Evolutionary conservation across 2,329 filamentous ascomycete species (phyloP).

Genomic region (Cercospora sp.): DNA sequence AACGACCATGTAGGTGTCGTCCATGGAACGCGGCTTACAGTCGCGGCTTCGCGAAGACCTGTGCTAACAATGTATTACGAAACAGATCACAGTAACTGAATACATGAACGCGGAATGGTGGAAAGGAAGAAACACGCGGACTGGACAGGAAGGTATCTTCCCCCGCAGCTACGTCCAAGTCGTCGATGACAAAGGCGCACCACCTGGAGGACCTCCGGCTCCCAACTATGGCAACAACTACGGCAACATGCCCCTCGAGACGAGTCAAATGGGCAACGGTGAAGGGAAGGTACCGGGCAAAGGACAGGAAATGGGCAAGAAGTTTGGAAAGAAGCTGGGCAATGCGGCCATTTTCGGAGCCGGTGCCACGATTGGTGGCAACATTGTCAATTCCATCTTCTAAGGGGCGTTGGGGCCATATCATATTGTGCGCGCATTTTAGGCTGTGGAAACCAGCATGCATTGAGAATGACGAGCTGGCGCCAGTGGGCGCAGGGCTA

Average conservation of each 20-base stretch:
- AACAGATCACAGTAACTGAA: constrained; percentile 63
- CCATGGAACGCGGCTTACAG: background rate
- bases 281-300: constrained; percentile 59
- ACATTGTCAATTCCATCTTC: constrained; percentile 31
- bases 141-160: constrained; percentile 87
- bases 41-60: background rate
- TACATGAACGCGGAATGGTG: constrained; percentile 99
- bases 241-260: constrained; percentile 69
- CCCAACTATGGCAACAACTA: constrained; percentile 60
- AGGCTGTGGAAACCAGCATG: background rate
- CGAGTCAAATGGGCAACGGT: constrained; percentile 57
- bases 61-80: background rate
- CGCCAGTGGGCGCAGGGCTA: constrained; percentile 1
- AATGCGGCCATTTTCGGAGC: constrained; percentile 87
- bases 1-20: constrained; percentile 65
- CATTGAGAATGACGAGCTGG: background rate
- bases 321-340: constrained; percentile 76
- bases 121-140: constrained; percentile 83
- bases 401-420: constrained; percentile 1
- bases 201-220: constrained; percentile 43
- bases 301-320: constrained; percentile 38
- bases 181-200: constrained; percentile 61
- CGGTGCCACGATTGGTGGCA: constrained; percentile 80
- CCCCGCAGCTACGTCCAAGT: constrained; percentile 83
- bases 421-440: background rate